Percentiles rank a stretch among this genome's conserved stretches.
Conservation (phyloP, 176 grass and related monocot species). For the Olyra latifolia region DNA sequence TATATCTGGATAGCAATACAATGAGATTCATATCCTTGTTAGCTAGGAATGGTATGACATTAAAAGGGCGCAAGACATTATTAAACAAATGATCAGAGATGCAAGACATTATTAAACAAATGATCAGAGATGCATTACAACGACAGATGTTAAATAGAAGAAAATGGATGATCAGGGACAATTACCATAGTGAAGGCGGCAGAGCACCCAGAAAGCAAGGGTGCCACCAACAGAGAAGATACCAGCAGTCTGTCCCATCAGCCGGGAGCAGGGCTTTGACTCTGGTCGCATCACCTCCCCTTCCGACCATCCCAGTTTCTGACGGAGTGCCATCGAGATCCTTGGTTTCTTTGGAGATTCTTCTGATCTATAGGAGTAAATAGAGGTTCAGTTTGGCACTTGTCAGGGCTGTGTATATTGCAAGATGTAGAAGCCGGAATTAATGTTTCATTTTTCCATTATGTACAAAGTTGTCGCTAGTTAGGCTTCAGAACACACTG, state of each 20-base stretch:
- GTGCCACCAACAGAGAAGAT: constrained; percentile 76
- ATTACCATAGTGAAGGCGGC: constrained; percentile 70
- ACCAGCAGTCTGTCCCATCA: constrained; percentile 81
- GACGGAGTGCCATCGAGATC: constrained; percentile 51
- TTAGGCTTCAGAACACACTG: too few species aligned
- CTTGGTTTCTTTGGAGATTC: constrained; percentile 13
- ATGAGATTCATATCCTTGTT: not conserved
- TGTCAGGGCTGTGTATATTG: too few species aligned
- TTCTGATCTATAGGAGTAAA: not conserved
- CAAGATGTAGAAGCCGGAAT: too few species aligned
- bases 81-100: not conserved
- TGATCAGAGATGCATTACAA: not conserved
- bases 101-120: not conserved
- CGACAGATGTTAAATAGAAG: not conserved
- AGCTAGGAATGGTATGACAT: not conserved
- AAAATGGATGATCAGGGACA: not conserved
- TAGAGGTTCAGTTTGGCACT: not conserved
- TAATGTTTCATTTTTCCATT: too few species aligned
- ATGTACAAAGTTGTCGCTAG: too few species aligned
- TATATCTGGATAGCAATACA: not conserved
- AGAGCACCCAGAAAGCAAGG: constrained; percentile 81
- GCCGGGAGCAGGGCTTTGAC: constrained; percentile 69
- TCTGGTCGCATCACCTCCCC: constrained; percentile 92
- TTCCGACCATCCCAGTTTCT: constrained; percentile 69
- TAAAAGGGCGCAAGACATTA: not conserved